Percentiles rank a stretch among this genome's conserved stretches.
These are phyloP conservation scores for Aspergillus sp. DNA, from an alignment of 2,329 filamentous ascomycete species.

Conservation along the genomic window DNA sequence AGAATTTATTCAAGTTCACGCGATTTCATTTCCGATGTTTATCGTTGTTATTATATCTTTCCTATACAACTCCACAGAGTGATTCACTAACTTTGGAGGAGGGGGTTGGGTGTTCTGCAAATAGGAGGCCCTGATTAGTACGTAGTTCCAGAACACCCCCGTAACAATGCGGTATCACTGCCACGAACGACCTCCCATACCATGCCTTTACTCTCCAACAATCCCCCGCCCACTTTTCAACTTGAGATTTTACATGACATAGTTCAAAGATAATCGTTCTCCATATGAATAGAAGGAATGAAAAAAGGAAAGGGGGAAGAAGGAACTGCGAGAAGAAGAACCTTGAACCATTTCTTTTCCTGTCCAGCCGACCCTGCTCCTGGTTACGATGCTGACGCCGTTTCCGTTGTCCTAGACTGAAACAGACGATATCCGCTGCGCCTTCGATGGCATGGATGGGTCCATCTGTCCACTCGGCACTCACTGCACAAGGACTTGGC, in stretches of 20 bases:
- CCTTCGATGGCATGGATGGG: slow-evolving; percentile 13
- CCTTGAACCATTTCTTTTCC: neutral
- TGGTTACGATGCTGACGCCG: slow-evolving; percentile 1
- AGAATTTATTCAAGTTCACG: no score
- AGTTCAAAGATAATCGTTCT: no score
- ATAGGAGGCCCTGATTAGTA: slow-evolving; percentile 4
- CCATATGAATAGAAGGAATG: no score
- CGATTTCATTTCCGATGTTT: no score
- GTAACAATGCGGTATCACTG: slow-evolving; percentile 17
- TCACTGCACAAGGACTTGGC: slow-evolving; percentile 17
- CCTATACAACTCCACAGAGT: neutral
- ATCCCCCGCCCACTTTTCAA: neutral
- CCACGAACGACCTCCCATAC: neutral
- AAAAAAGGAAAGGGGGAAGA: no score
- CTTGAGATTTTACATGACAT: neutral
- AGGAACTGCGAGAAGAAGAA: no score
- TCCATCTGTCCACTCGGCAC: slow-evolving; percentile 6
- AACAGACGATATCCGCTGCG: slow-evolving; percentile 8
- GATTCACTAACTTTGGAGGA: neutral
- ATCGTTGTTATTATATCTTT: neutral
- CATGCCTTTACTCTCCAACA: neutral
- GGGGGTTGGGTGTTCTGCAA: slow-evolving; percentile 8
- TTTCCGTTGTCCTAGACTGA: slow-evolving; percentile 1
- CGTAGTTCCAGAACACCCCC: slow-evolving; percentile 8
- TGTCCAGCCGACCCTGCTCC: neutral